phyloP scores from a whole-genome alignment of 78 protist genomes.

The Dictyostelium purpureum region DNA sequence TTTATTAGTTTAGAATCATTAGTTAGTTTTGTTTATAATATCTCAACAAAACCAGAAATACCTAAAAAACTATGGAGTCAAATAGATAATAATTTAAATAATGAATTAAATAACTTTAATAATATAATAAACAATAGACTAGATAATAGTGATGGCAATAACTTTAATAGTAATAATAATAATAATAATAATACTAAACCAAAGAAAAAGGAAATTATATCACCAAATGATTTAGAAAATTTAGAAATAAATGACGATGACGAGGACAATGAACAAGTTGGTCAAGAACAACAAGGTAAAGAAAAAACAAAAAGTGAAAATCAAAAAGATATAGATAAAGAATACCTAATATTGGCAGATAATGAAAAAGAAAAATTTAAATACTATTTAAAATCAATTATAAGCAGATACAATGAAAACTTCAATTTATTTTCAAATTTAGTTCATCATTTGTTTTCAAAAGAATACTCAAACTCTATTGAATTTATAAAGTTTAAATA shows the following conservation, averaged over 20 bases:
- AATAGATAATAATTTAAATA: constrained; percentile 6
- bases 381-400: background rate
- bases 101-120: background rate
- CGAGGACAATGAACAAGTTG: background rate
- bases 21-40: constrained; percentile 8
- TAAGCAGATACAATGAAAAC: background rate
- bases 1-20: background rate
- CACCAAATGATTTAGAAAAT: constrained; percentile 65
- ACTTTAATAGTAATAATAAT: no score
- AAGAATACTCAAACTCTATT: background rate
- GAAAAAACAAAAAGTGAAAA: background rate
- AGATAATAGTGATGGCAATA: no score
- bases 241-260: constrained; percentile 37
- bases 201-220: background rate
- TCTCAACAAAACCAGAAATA: background rate
- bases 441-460: background rate
- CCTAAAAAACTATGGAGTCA: background rate
- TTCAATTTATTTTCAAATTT: background rate
- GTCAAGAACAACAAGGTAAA: background rate
- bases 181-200: background rate
- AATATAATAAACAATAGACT: background rate
- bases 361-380: background rate
- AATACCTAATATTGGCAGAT: no score
- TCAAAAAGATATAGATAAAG: background rate
- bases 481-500: constrained; percentile 3